Evolutionary conservation across 148 eudicot species (phyloP).

Genomic region (Linanthus parryae): DNA sequence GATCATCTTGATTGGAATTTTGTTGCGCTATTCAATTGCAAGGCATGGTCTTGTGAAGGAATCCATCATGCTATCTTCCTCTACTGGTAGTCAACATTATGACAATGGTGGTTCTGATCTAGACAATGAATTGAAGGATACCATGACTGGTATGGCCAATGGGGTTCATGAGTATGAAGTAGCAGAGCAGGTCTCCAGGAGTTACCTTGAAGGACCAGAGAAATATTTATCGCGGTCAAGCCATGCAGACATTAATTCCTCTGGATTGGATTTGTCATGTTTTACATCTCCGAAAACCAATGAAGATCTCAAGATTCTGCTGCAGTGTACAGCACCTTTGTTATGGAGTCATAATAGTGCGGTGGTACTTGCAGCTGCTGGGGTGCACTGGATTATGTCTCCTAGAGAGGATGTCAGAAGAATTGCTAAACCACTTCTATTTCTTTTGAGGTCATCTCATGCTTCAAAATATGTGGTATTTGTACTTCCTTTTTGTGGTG

Average conservation of each 20-base stretch:
- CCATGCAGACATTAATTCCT: constrained; percentile 18
- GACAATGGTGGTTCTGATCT: constrained; percentile 30
- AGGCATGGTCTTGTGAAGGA: constrained; percentile 89
- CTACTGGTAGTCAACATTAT: constrained; percentile 17
- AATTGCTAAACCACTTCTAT: constrained; percentile 87
- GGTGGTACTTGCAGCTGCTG: constrained; percentile 97
- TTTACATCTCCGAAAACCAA: constrained; percentile 63
- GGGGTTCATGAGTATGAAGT: constrained; percentile 34
- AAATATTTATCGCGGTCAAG: constrained; percentile 68
- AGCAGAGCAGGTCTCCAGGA: constrained; percentile 48
- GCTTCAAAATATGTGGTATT: constrained; percentile 88
- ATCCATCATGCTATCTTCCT: constrained; percentile 59
- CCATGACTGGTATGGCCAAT: constrained; percentile 18
- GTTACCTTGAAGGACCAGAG: constrained; percentile 91
- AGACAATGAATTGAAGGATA: constrained; percentile 20
- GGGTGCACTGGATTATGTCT: constrained; percentile 98
- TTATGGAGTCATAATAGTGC: constrained; percentile 98
- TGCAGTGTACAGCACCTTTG: constrained; percentile 88
- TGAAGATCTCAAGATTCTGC: constrained; percentile 78
- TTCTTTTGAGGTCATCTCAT: constrained; percentile 77
- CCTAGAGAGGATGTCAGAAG: constrained; percentile 62
- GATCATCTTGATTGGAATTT: constrained; percentile 73
- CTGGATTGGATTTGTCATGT: constrained; percentile 34
- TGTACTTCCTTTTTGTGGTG: not conserved
- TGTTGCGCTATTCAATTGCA: constrained; percentile 83